Conservation (phyloP, 148 eudicot genomes). For the Selenicereus undatus region DNA sequence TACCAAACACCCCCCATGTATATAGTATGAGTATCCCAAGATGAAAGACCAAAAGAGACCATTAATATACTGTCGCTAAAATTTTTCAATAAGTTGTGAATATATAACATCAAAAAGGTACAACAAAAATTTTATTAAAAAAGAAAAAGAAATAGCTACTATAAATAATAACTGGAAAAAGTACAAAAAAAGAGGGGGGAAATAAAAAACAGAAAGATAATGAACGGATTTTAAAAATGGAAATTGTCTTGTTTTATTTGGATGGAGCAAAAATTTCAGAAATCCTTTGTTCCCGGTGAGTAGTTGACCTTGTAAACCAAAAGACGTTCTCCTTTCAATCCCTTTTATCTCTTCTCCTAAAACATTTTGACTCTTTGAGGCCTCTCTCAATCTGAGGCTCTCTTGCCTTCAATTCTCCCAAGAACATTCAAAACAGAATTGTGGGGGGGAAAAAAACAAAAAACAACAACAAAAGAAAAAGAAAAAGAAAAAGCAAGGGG, state of each 20-base stretch:
- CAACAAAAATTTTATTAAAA: too few species aligned
- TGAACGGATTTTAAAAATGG: not conserved
- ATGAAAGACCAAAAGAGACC: too few species aligned
- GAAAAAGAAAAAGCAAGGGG: not conserved
- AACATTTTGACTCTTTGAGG: constrained; percentile 24
- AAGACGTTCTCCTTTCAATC: constrained; percentile 12
- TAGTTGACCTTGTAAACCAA: constrained; percentile 24
- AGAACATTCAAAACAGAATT: not conserved
- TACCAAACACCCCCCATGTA: too few species aligned
- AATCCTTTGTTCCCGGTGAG: constrained; percentile 6
- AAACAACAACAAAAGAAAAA: too few species aligned
- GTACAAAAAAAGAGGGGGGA: too few species aligned
- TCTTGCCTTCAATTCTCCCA: constrained; percentile 18
- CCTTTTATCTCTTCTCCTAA: constrained; percentile 4
- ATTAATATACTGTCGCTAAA: too few species aligned
- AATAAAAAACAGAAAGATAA: not conserved
- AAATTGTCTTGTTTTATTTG: constrained; percentile 1
- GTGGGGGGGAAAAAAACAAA: not conserved
- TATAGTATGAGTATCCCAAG: too few species aligned
- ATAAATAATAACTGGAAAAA: not conserved
- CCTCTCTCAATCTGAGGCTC: constrained; percentile 32
- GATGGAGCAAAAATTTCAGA: constrained; percentile 21
- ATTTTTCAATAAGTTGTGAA: too few species aligned
- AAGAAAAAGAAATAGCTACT: not conserved
- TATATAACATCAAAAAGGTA: too few species aligned